Conservation (phyloP, 164 flowering plant genomes). For the Dillenia suffruticosa region DNA sequence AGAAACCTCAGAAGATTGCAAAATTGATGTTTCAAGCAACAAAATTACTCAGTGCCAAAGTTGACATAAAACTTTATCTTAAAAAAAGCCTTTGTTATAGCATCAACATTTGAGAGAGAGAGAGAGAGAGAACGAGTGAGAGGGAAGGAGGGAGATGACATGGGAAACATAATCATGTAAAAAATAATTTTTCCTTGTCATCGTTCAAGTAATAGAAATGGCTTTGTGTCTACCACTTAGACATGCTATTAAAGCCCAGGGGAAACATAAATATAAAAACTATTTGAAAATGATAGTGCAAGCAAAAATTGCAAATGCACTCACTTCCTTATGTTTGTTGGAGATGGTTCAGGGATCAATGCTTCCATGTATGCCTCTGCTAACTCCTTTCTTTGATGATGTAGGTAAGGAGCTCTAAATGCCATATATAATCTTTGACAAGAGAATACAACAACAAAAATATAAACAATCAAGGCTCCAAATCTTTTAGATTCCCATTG, state of each 20-base stretch:
- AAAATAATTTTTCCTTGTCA: too few relatives aligned
- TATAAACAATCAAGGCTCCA: constrained; percentile 56
- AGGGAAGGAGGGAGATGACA: too few relatives aligned
- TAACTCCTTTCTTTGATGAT: constrained; percentile 48
- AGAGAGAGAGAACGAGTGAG: too few relatives aligned
- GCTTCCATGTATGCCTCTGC: constrained; percentile 96
- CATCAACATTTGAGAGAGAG: too few relatives aligned
- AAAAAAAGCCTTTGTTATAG: too few relatives aligned
- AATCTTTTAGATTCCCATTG: constrained; percentile 76
- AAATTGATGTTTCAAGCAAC: too few relatives aligned
- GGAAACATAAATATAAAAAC: not conserved
- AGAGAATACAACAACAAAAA: constrained; percentile 43
- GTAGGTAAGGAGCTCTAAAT: constrained; percentile 42
- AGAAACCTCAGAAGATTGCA: not conserved
- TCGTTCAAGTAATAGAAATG: too few relatives aligned
- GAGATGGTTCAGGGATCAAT: constrained; percentile 91
- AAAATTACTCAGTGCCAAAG: too few relatives aligned
- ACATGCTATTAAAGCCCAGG: too few relatives aligned
- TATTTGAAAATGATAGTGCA: not conserved
- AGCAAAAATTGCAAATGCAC: constrained; percentile 10
- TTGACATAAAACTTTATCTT: too few relatives aligned
- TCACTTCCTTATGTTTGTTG: constrained; percentile 70
- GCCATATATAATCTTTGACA: constrained; percentile 57
- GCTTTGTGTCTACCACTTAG: too few relatives aligned
- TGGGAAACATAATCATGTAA: too few relatives aligned